A percentile compares a stretch with the other conserved stretches of the same genome.
Conservation (phyloP, 2,329 filamentous ascomycete genomes). For the Sporothrix globosa region DNA sequence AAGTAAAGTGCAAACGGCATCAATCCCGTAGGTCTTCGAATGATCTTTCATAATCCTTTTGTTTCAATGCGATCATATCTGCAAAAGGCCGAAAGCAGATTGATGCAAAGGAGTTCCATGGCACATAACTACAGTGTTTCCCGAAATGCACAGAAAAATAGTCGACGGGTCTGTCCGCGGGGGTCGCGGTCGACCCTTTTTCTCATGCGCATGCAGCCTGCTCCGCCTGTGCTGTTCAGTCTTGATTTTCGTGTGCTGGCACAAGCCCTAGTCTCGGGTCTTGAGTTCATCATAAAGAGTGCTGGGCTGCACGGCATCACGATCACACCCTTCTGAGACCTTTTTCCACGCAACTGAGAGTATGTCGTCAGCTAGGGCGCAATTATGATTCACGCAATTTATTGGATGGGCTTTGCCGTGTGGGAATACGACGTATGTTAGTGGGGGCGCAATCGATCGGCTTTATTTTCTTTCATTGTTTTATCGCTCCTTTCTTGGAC, state of each 20-base stretch:
- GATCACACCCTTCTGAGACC: too few relatives aligned
- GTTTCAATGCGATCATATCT: conserved; percentile 23
- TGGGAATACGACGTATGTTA: background rate
- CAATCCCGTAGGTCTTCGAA: too few relatives aligned
- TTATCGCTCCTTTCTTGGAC: background rate
- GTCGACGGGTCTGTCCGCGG: conserved; percentile 23
- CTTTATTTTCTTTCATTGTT: background rate
- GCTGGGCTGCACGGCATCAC: too few relatives aligned
- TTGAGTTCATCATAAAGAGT: background rate
- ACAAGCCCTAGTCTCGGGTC: background rate
- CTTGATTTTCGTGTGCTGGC: background rate
- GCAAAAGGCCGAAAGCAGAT: conserved; percentile 27
- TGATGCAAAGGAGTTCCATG: background rate
- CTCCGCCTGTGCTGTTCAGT: conserved; percentile 4
- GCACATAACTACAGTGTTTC: background rate
- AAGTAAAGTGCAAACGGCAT: background rate
- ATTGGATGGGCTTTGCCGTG: background rate
- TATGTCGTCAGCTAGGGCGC: too few relatives aligned
- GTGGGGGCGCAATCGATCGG: conserved; percentile 7
- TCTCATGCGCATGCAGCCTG: background rate
- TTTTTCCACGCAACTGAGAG: too few relatives aligned
- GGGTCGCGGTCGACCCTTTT: background rate
- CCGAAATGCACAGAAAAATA: background rate
- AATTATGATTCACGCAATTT: background rate
- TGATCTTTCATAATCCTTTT: background rate